These are phyloP conservation scores for Pontederia paniculata DNA, from an alignment of 176 grass and related monocot genomes.

Conservation along the genomic window DNA sequence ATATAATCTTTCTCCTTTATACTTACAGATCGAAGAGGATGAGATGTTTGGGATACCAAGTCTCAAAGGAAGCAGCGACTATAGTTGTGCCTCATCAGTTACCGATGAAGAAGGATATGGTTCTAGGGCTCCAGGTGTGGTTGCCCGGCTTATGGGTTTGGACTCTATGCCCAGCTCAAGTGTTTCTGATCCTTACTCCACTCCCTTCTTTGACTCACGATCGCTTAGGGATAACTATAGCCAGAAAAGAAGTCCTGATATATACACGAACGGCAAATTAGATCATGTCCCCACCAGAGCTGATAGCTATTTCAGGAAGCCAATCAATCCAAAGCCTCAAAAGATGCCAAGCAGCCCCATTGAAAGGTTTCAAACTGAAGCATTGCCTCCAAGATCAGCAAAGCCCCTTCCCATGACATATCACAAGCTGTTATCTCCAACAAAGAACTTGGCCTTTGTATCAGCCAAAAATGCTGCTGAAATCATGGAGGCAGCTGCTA, in stretches of 20 bases:
- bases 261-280: conserved; percentile 29
- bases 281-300: conserved; percentile 24
- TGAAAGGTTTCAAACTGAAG: conserved; percentile 70
- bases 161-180: conserved; percentile 55
- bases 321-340: conserved; percentile 46
- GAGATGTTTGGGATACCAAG: conserved; percentile 39
- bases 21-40: conserved; percentile 49
- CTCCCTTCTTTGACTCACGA: conserved; percentile 41
- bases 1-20: background rate
- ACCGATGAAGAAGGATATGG: conserved; percentile 60
- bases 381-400: conserved; percentile 37
- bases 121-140: conserved; percentile 57
- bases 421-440: conserved; percentile 56
- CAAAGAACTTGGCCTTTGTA: conserved; percentile 59
- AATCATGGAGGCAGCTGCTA: conserved; percentile 79
- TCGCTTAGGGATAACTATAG: conserved; percentile 42
- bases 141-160: conserved; percentile 87
- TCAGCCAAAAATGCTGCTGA: conserved; percentile 54
- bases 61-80: conserved; percentile 55
- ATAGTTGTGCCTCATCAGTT: conserved; percentile 63
- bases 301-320: conserved; percentile 45
- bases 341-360: conserved; percentile 82
- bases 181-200: conserved; percentile 46
- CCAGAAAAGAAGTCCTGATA: conserved; percentile 43
- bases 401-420: conserved; percentile 34